Evolutionary conservation across 208 protist species (phyloP), one percentile per base, ranked within the genome.

Genomic region (Trypanosoma vivax): DNA sequence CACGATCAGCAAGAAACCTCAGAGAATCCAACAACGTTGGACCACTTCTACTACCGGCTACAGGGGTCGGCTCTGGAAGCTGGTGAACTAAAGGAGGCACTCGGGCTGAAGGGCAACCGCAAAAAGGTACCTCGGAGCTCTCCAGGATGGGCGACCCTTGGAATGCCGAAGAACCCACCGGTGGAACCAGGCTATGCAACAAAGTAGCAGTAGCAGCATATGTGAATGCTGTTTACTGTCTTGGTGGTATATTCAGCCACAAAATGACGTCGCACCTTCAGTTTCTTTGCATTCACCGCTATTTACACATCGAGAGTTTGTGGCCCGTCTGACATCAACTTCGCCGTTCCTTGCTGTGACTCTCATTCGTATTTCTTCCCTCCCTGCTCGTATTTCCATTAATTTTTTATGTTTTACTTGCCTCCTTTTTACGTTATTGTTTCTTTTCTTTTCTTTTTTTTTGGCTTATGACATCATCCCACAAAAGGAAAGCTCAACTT

Each of bases 21-120:
- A 1, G 85, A 90, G 49, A 85, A 85, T 52, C 75, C 81, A n/a
- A 79, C 74, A 14, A 71, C 73, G 50, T 69, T 93, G 16, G 79
- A 90, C 39, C 81, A 77, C 33, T 90, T 88, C 65, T 93, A 90
- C 64, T 93, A 93, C 65, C 54, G 64, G 6, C 62, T 82, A 29
- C 71, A 86, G 35, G 85, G 85, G 0, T 75, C 85, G 3, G 85
- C 85, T 27, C 62, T 93, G 33, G 82, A 90, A 61, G 73, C 85
- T 30, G 85, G 85, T 51, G 82, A 85, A 64, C 65, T 93, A 30
- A 93, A 93, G 70, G 81, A 93, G 56, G 79, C 85, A 18, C 57
- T 93, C 14, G 85, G 85, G n/a, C 71, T 93, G 25, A 93, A 93
- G 55, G 62, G 81, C 52, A 93, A 93, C 53, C 72, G 85, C 30